A percentile compares a stretch with the other conserved stretches of the same genome.
These are phyloP conservation scores for Actinidia chinensis DNA, from an alignment of 179 eudicot genomes.

Conservation along the genomic window DNA sequence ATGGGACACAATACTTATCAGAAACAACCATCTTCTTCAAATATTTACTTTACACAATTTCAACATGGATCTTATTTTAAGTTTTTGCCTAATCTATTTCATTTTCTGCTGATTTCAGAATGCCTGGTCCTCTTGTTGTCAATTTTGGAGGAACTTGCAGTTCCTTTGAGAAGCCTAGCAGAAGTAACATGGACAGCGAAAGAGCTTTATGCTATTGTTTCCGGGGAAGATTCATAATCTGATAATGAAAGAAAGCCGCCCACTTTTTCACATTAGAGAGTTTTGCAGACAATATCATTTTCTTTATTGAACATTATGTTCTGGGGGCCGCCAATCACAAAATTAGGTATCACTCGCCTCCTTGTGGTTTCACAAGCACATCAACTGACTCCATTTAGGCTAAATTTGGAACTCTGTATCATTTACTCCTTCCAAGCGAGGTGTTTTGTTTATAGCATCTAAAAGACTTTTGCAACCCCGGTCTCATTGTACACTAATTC, in stretches of 20 bases:
- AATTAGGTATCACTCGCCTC: background rate
- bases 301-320: background rate
- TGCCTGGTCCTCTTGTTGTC: conserved; percentile 35
- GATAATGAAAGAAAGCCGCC: background rate
- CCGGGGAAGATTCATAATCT: conserved; percentile 16
- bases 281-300: background rate
- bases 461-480: background rate
- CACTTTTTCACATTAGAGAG: background rate
- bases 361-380: background rate
- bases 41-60: background rate
- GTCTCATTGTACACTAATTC: background rate
- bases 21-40: background rate
- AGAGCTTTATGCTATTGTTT: conserved; percentile 34
- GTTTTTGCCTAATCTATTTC: background rate
- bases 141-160: conserved; percentile 34
- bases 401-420: background rate
- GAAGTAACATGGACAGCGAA: conserved; percentile 51
- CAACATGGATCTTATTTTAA: background rate
- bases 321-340: too few relatives aligned
- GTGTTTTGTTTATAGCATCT: background rate
- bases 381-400: background rate
- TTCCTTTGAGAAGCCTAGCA: conserved; percentile 36
- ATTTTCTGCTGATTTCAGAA: conserved; percentile 28
- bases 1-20: background rate
- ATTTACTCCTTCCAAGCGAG: background rate